Evolutionary conservation across 176 grass and related monocot genomes (phyloP).

Genomic region (Cenchrus purpureus): DNA sequence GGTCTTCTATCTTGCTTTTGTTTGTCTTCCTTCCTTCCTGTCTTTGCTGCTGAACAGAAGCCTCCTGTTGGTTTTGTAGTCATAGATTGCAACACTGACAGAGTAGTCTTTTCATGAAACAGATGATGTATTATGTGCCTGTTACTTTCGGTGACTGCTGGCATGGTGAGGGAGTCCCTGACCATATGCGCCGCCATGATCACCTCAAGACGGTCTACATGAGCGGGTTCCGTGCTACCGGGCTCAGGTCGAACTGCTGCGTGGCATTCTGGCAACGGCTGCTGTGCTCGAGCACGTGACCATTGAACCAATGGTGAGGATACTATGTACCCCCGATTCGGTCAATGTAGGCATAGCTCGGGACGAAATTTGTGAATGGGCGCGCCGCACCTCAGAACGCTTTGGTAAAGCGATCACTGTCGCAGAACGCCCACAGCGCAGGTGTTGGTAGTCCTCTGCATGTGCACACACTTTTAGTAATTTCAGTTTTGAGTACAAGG

Average conservation of each 20-base stretch:
- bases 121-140: neutral
- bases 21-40: neutral
- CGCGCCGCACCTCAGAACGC: neutral
- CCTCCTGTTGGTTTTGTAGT: neutral
- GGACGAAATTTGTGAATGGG: slow-evolving; percentile 1
- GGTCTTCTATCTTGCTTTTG: neutral
- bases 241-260: neutral
- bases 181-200: neutral
- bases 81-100: neutral
- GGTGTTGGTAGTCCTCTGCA: neutral
- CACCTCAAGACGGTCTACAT: slow-evolving; percentile 24
- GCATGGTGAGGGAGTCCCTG: neutral
- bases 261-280: neutral
- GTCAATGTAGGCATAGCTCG: neutral
- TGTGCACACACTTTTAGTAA: neutral
- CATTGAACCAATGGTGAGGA: neutral
- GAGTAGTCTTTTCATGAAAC: neutral
- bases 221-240: slow-evolving; percentile 26
- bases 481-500: neutral
- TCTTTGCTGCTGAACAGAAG: neutral
- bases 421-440: neutral
- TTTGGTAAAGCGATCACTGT: neutral
- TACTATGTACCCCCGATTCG: neutral
- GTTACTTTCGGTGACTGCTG: neutral
- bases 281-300: neutral